Evolutionary conservation across 805 yeast species (phyloP).

Genomic region (Komagataella ulmi): DNA sequence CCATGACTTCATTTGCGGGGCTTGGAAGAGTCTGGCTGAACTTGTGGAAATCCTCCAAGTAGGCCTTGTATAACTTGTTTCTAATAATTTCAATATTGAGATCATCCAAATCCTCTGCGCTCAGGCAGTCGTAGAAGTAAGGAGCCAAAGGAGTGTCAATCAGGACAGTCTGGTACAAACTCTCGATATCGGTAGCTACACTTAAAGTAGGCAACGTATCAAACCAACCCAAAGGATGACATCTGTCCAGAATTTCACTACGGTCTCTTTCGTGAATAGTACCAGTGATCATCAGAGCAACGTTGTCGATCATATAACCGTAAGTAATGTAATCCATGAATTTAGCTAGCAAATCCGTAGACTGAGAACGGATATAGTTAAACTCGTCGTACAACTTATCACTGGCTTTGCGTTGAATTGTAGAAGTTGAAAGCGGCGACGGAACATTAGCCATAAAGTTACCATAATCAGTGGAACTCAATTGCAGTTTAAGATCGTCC

Average conservation of each 20-base stretch:
- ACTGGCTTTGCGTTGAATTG: conserved; percentile 71
- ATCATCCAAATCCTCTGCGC: conserved; percentile 86
- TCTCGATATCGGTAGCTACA: conserved; percentile 89
- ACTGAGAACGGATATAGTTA: conserved; percentile 72
- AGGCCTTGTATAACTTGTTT: conserved; percentile 85
- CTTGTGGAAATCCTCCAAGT: conserved; percentile 71
- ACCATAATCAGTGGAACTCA: conserved; percentile 94
- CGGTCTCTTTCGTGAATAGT: conserved; percentile 92
- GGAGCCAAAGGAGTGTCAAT: conserved; percentile 97
- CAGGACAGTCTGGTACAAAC: conserved; percentile 83
- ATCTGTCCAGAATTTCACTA: conserved; percentile 73
- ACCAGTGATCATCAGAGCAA: conserved; percentile 91
- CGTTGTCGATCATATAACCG: conserved; percentile 98
- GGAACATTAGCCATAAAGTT: conserved; percentile 75
- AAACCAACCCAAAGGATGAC: conserved; percentile 98
- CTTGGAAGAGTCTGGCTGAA: conserved; percentile 46
- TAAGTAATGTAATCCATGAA: conserved; percentile 89
- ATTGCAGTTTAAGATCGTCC: conserved; percentile 88
- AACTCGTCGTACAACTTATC: conserved; percentile 72
- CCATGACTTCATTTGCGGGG: conserved; percentile 80
- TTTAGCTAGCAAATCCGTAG: conserved; percentile 65
- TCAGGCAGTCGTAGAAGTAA: conserved; percentile 79
- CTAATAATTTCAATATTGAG: conserved; percentile 90
- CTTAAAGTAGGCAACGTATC: conserved; percentile 92
- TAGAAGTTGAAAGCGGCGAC: conserved; percentile 71